A percentile compares a stretch with the other conserved stretches of the same genome.
Conservation (phyloP, 2,329 filamentous ascomycete species). For the Diaporthe eres region DNA sequence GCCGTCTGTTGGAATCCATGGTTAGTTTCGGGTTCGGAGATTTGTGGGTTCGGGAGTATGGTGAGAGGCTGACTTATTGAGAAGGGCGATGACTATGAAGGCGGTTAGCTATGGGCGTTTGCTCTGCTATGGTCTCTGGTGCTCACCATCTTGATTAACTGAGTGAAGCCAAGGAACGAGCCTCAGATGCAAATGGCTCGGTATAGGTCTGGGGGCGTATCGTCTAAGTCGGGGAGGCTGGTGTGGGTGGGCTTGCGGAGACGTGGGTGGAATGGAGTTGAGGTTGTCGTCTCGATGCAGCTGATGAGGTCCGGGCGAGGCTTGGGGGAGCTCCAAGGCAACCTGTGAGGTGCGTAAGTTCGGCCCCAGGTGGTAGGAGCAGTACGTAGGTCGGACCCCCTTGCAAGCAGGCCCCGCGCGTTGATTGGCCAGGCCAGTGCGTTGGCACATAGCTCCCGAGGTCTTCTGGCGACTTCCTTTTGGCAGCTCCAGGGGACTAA, state of each 20-base stretch:
- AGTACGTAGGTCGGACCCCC: conserved; percentile 23
- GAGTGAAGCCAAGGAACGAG: conserved; percentile 8
- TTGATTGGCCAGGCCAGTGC: conserved; percentile 29
- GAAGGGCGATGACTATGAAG: conserved; percentile 85
- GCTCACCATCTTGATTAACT: conserved; percentile 52
- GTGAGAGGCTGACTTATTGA: conserved; percentile 82
- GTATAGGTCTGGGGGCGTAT: background rate
- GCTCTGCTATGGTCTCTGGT: background rate
- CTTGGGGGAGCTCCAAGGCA: conserved; percentile 31
- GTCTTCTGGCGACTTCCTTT: conserved; percentile 36
- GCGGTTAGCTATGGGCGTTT: conserved; percentile 51
- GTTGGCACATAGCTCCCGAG: background rate
- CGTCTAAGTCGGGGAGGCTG: conserved; percentile 4
- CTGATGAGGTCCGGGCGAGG: conserved; percentile 41
- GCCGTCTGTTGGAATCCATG: conserved; percentile 70
- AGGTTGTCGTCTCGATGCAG: conserved; percentile 34
- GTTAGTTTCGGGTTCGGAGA: conserved; percentile 42
- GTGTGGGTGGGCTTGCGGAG: conserved; percentile 18
- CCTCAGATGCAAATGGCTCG: background rate
- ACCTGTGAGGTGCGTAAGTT: conserved; percentile 32
- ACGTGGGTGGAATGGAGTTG: conserved; percentile 28
- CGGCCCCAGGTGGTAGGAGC: conserved; percentile 7
- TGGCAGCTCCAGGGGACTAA: conserved; percentile 18
- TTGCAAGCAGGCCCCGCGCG: conserved; percentile 1
- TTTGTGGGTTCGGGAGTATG: conserved; percentile 38